Conservation (phyloP, 495 filamentous ascomycete genomes). For the Aspergillus incahuasiensis region DNA sequence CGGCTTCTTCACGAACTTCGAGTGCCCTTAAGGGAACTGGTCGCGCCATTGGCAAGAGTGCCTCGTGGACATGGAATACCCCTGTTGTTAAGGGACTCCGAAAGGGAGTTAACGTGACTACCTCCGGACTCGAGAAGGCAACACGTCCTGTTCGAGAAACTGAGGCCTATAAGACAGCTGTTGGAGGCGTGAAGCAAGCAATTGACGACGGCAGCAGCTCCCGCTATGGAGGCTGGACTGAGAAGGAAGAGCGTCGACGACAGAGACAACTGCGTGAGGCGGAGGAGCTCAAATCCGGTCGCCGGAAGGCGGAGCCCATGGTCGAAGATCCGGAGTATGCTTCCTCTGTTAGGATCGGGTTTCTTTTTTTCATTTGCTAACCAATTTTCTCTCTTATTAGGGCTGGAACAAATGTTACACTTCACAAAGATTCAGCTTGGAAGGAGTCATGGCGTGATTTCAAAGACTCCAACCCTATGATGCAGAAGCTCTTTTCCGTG, state of each 20-base stretch:
- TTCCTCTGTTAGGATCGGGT: neutral
- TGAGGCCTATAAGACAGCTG: constrained; percentile 74
- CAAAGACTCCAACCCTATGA: constrained; percentile 78
- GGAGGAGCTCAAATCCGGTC: constrained; percentile 50
- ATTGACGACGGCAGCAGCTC: constrained; percentile 97
- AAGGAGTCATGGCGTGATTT: constrained; percentile 94
- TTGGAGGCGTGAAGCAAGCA: constrained; percentile 77
- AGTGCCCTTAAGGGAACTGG: constrained; percentile 81
- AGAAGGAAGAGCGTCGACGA: constrained; percentile 86
- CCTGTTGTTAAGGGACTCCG: constrained; percentile 87
- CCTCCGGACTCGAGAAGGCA: constrained; percentile 84
- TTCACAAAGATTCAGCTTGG: constrained; percentile 96
- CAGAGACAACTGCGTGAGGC: constrained; percentile 69
- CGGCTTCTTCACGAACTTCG: constrained; percentile 65
- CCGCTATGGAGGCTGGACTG: constrained; percentile 90
- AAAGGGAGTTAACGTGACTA: constrained; percentile 76
- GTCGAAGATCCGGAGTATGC: constrained; percentile 82
- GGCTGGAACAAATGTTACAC: constrained; percentile 85
- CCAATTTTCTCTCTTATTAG: constrained; percentile 40
- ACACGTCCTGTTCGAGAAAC: constrained; percentile 91
- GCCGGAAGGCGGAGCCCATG: constrained; percentile 44
- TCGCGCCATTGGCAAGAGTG: constrained; percentile 78
- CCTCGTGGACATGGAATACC: constrained; percentile 96
- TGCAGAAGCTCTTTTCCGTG: constrained; percentile 81
- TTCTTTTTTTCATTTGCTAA: constrained; percentile 20